Evolutionary conservation across 2,329 filamentous ascomycete species (phyloP).

Genomic region (Coleophoma eucalyptorum): DNA sequence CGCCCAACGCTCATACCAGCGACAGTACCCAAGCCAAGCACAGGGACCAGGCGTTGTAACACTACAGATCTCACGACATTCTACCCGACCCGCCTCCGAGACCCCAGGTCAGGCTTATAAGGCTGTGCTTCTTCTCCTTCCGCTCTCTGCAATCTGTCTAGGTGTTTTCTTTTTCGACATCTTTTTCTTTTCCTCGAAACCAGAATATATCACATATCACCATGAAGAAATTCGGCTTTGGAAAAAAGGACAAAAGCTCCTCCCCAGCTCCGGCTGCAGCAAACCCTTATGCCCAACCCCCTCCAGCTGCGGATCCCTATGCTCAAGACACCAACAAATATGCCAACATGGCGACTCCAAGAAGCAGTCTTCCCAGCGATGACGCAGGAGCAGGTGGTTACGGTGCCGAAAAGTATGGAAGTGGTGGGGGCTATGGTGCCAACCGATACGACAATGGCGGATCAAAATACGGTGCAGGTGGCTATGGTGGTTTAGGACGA

Average conservation of each 20-base stretch:
- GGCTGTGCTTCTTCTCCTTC: no score
- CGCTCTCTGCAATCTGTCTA: background rate
- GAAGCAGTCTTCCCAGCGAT: slow-evolving; percentile 32
- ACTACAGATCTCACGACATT: no score
- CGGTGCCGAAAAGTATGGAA: slow-evolving; percentile 49
- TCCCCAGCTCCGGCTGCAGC: slow-evolving; percentile 32
- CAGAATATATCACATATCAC: background rate
- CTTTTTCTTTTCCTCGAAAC: background rate
- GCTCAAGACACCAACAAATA: slow-evolving; percentile 54
- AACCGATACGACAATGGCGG: slow-evolving; percentile 46
- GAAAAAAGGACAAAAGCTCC: slow-evolving; percentile 52
- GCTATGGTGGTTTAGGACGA: slow-evolving; percentile 57
- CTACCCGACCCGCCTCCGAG: no score
- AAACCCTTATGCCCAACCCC: slow-evolving; percentile 28
- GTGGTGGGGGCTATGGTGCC: slow-evolving; percentile 44
- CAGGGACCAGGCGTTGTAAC: no score
- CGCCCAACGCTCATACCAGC: no score
- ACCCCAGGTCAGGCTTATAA: no score
- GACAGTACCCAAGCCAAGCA: no score
- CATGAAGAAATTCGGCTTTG: slow-evolving; percentile 60
- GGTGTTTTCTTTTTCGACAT: background rate
- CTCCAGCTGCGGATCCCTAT: slow-evolving; percentile 50
- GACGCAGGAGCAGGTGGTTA: slow-evolving; percentile 37
- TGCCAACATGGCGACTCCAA: slow-evolving; percentile 38
- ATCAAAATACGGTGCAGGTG: slow-evolving; percentile 44